Base-by-base conservation (phyloP, 2,329 filamentous ascomycete species). In the Stagonosporopsis cucurbitacearum region DNA sequence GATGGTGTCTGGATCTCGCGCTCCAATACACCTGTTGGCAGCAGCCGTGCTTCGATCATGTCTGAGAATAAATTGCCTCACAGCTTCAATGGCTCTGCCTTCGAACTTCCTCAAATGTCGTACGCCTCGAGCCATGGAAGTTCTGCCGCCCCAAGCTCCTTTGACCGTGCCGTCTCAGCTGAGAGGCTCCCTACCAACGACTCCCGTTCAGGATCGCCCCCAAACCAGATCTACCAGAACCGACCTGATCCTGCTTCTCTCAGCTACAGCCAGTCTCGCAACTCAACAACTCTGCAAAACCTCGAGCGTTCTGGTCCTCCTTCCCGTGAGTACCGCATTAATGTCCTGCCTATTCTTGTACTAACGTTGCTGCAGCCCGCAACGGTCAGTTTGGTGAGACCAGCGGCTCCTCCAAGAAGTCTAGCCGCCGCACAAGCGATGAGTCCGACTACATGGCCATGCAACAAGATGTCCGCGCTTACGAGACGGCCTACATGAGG, bases 1-100 rank as follows among this genome's bases (percentile, higher is more conserved):
- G 91, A 96, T 61, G 93, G 92, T 4, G 92, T 97, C 46, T 82
- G 79, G 78, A 79, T 81, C 33, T 82, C 80, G 15, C 68, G 73
- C 53, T 71, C 66, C 43, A 81, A 80, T 64, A 81, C 79, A 8
- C 74, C 74, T 4, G 70, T 71, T 26, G 67, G 65, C 52, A 76
- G 74, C 63, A 74, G 73, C 44, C 67, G 69, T 22, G 70, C 69
- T 9, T 75, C 73, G 13, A 65, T 74, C 26, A 39, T 64, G 25
- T 72, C 59, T 50, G 70, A 73, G 17, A 50, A 58, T 42, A 75
- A 70, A 45, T 44, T 68, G 8, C 64, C 66, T 13, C 68, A 60
- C 28, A 71, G 66, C 64, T 57, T 65, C 57, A 70, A 69, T 61
- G 70, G 62, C 58, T 73, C 71, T 1, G 67, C 72, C 39, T 64